Evolutionary conservation across 129 eudicot genomes (phyloP), one percentile per base, ranked within the genome.

Genomic region (Pittosporum tobira): DNA sequence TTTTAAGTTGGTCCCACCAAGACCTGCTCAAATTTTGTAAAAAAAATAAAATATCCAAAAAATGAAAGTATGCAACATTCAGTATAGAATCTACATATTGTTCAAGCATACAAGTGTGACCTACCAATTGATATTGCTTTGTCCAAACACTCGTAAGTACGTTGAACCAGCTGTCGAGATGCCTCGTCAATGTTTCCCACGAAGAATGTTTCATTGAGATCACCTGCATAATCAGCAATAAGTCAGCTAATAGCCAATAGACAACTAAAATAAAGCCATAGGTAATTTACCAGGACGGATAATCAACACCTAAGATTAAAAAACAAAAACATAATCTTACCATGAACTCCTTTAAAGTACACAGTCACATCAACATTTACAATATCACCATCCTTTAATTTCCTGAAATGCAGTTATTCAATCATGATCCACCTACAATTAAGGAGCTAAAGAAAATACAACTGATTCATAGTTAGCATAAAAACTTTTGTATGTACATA

Each of bases 131-230:
- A 78, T 71, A 91, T 91, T 62, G 94, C 96, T 69, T 91, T 91
- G 69, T 87, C 99, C 82, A 91, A 68, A 75, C 96, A 91, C 73
- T 87, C 96, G 19, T 91, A 90, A 58, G 97, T 78, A 55, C 97
- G 80, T 44, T 82, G 84, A 47, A 90, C 94, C 68, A 90, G 59
- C 50, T 80, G 75, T 59, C 65, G 71, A 61, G 94, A 91, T 74
- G 77, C 81, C 61, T 91, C 94, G 40, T 91, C 99, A 70, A 91
- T 96, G 67, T 83, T 81, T 50, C 99, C 99, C 55, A 87, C 99
- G 51, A 91, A 91, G 75, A 68, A 86, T 10, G 96, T 91, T 71
- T 91, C 99, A 64, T 91, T 90, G 29, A 90, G 79, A 63, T 90
- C 95, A 76, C 94, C 97, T 90, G 66, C 75, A 69, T 51, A 40